A percentile compares a stretch with the other conserved stretches of the same genome.
These are phyloP conservation scores for Pleurotus sapidus DNA, from an alignment of 768 basidiomycete species.

Conservation along the genomic window DNA sequence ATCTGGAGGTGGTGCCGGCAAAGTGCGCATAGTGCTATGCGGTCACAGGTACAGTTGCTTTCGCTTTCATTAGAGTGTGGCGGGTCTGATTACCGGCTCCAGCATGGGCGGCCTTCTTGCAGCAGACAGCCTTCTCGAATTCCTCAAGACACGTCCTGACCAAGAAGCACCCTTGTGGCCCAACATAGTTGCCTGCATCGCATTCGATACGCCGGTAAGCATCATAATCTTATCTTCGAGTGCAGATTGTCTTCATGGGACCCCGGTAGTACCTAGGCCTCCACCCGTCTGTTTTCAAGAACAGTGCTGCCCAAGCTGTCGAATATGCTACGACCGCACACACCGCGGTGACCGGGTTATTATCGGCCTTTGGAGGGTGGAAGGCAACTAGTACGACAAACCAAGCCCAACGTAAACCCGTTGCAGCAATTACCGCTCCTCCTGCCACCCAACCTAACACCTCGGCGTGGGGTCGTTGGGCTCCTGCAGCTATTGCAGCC, in stretches of 20 bases:
- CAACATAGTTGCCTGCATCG: constrained; percentile 76
- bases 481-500: constrained; percentile 62
- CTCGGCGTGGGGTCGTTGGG: constrained; percentile 60
- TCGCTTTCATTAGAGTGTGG: not conserved
- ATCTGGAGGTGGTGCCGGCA: constrained; percentile 64
- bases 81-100: constrained; percentile 1
- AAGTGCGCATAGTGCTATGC: constrained; percentile 80
- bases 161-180: constrained; percentile 78
- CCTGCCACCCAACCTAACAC: constrained; percentile 14
- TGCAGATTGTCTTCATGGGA: not conserved
- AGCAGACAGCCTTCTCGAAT: constrained; percentile 78
- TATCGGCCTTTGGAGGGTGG: constrained; percentile 54
- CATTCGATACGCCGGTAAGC: constrained; percentile 89
- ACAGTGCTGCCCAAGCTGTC: constrained; percentile 71
- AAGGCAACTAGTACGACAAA: constrained; percentile 35
- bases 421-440: constrained; percentile 29
- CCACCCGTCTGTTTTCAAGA: constrained; percentile 83
- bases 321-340: constrained; percentile 67
- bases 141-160: constrained; percentile 66
- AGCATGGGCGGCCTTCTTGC: constrained; percentile 94
- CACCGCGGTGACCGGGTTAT: constrained; percentile 57
- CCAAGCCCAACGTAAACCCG: constrained; percentile 16
- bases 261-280: constrained; percentile 77
- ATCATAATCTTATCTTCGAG: not conserved
- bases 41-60: constrained; percentile 71